Percentiles rank a stretch among this genome's conserved stretches.
phyloP scores from a whole-genome alignment of 257 asterid species.

The Capsicum rhomboideum region DNA sequence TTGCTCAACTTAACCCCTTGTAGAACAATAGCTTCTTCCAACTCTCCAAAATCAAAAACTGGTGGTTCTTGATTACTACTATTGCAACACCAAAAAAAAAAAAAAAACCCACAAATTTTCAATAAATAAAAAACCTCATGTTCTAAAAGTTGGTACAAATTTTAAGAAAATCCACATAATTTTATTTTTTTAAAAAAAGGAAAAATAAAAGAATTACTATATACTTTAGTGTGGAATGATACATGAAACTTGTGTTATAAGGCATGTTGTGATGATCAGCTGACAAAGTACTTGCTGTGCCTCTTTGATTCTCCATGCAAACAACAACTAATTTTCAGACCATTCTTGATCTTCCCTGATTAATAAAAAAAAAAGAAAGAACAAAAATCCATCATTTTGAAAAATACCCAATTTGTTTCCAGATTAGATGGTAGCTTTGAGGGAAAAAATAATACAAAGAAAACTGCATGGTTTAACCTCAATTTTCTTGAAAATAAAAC shows the following conservation, averaged over 20 bases:
- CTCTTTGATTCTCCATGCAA: constrained; percentile 86
- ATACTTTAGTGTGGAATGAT: neutral
- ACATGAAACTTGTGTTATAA: constrained; percentile 50
- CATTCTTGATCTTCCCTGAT: constrained; percentile 17
- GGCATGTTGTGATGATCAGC: constrained; percentile 31
- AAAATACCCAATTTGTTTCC: neutral
- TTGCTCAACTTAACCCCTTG: constrained; percentile 52
- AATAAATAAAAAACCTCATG: constrained; percentile 1
- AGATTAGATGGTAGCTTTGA: neutral
- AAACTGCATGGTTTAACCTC: constrained; percentile 6
- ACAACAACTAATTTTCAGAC: constrained; percentile 17
- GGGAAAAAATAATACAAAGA: neutral
- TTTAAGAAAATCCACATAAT: too few relatives aligned
- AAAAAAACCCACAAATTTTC: neutral
- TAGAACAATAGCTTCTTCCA: constrained; percentile 76
- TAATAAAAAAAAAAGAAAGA: too few relatives aligned
- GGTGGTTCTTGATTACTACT: constrained; percentile 55
- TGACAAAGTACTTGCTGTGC: constrained; percentile 25
- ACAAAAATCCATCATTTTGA: neutral
- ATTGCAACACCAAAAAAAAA: neutral
- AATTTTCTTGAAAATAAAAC: neutral
- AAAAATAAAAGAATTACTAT: neutral
- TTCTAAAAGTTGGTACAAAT: constrained; percentile 3
- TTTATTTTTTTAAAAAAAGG: neutral
- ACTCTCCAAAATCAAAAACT: constrained; percentile 80